Evolutionary conservation across 2,329 filamentous ascomycete genomes (phyloP).

Genomic region (Arthrobotrys iridis): DNA sequence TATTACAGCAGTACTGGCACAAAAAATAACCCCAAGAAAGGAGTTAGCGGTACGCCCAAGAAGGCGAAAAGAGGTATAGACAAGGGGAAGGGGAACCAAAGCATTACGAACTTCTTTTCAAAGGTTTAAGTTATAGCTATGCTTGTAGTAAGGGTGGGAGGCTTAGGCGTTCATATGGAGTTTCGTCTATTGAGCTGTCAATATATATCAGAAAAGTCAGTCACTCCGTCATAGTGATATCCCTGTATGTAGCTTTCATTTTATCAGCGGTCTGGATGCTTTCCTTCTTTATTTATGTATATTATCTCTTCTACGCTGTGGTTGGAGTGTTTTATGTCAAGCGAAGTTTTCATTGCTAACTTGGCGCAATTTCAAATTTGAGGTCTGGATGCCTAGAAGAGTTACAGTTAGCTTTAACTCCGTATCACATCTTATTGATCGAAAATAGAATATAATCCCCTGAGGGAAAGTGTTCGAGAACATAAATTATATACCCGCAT

Average conservation of each 20-base stretch:
- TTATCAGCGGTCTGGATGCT: too few species aligned
- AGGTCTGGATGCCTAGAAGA: too few species aligned
- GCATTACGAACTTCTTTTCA: conserved; percentile 69
- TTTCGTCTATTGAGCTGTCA: background rate
- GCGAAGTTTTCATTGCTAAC: too few species aligned
- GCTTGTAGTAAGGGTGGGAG: background rate
- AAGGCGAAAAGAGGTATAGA: conserved; percentile 58
- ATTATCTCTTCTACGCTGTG: too few species aligned
- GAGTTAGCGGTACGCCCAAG: conserved; percentile 34
- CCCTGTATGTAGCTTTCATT: background rate
- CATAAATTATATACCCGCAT: too few species aligned
- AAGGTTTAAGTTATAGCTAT: conserved; percentile 59
- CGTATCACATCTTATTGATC: too few species aligned
- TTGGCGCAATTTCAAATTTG: too few species aligned
- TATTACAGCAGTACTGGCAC: conserved; percentile 50
- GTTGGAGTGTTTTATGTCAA: too few species aligned
- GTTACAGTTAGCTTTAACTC: too few species aligned
- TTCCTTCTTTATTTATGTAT: too few species aligned
- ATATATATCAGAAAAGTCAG: background rate
- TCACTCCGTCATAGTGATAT: background rate
- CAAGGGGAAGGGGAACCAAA: conserved; percentile 60
- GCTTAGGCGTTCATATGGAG: background rate
- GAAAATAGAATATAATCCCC: too few species aligned
- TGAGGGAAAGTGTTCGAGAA: too few species aligned
- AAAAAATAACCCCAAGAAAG: conserved; percentile 53